A percentile compares a stretch with the other conserved stretches of the same genome.
These are phyloP conservation scores for Fusarium chuoi DNA, from an alignment of 2,329 filamentous ascomycete genomes.

Conservation along the genomic window DNA sequence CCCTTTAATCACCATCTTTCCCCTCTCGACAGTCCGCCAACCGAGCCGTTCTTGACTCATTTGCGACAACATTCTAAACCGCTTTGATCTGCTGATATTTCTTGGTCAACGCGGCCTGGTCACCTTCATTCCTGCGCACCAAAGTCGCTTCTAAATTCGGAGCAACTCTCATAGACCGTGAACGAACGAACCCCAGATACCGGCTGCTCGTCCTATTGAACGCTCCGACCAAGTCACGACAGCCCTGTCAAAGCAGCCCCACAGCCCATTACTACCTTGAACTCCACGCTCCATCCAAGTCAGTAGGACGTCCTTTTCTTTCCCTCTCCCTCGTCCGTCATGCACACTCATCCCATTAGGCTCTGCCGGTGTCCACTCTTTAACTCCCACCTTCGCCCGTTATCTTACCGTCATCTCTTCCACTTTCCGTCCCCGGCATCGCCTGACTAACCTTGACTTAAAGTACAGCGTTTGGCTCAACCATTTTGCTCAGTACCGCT, in stretches of 20 bases:
- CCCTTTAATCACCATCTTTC: constrained; percentile 16
- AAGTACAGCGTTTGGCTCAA: constrained; percentile 26
- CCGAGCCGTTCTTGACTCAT: not conserved
- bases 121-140: constrained; percentile 27
- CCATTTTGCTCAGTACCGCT: constrained; percentile 7
- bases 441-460: constrained; percentile 32
- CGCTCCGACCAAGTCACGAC: constrained; percentile 39
- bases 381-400: constrained; percentile 37
- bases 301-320: constrained; percentile 35
- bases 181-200: constrained; percentile 39
- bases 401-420: constrained; percentile 35
- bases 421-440: constrained; percentile 33
- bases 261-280: constrained; percentile 40
- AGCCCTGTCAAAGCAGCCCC: constrained; percentile 43
- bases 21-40: constrained; percentile 1
- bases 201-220: constrained; percentile 38
- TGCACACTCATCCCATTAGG: constrained; percentile 41
- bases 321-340: constrained; percentile 37
- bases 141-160: constrained; percentile 35
- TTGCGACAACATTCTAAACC: constrained; percentile 3
- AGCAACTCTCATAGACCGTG: constrained; percentile 26
- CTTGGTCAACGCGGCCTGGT: constrained; percentile 28
- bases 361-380: constrained; percentile 38
- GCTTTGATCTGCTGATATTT: not conserved
- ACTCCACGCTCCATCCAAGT: constrained; percentile 41